Evolutionary conservation across 2,329 filamentous ascomycete genomes (phyloP).

Genomic region (Aspergillus eucalypticola): DNA sequence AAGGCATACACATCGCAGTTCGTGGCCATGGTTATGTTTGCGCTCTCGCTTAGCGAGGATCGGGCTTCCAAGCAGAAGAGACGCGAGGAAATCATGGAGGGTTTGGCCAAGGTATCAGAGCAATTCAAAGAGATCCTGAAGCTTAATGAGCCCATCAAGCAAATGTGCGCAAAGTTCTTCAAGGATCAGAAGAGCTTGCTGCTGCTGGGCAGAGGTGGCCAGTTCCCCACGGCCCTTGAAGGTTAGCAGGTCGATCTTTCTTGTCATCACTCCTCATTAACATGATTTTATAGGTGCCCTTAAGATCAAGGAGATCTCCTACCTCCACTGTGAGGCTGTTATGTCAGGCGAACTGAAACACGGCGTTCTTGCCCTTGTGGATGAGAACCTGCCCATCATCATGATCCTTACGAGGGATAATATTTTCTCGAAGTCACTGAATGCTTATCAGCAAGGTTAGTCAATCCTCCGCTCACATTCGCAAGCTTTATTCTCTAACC

Average conservation of each 20-base stretch:
- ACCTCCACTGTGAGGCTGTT: slow-evolving; percentile 98
- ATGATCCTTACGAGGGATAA: slow-evolving; percentile 98
- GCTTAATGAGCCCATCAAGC: slow-evolving; percentile 91
- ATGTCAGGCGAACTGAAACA: slow-evolving; percentile 99
- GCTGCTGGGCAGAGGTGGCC: slow-evolving; percentile 88
- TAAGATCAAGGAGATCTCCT: slow-evolving; percentile 99
- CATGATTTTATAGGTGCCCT: slow-evolving; percentile 63
- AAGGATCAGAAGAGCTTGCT: slow-evolving; percentile 97
- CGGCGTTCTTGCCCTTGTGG: slow-evolving; percentile 93
- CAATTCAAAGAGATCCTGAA: slow-evolving; percentile 92
- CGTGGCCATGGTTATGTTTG: slow-evolving; percentile 99
- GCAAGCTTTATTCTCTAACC: slow-evolving; percentile 27
- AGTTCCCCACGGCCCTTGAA: slow-evolving; percentile 93
- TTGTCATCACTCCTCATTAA: slow-evolving; percentile 13
- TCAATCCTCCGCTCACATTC: slow-evolving; percentile 16
- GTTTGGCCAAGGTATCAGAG: slow-evolving; percentile 78
- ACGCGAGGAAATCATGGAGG: slow-evolving; percentile 94
- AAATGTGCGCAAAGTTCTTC: slow-evolving; percentile 87
- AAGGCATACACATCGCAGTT: slow-evolving; percentile 99
- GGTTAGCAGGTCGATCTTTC: slow-evolving; percentile 48
- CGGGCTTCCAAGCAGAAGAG: slow-evolving; percentile 90
- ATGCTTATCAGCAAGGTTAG: slow-evolving; percentile 95
- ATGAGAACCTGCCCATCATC: slow-evolving; percentile 98
- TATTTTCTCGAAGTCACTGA: slow-evolving; percentile 98
- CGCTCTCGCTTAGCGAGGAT: slow-evolving; percentile 92